A percentile compares a stretch with the other conserved stretches of the same genome.
These are phyloP conservation scores for Polymyxa betae DNA, from an alignment of 208 protist genomes.

Conservation along the genomic window DNA sequence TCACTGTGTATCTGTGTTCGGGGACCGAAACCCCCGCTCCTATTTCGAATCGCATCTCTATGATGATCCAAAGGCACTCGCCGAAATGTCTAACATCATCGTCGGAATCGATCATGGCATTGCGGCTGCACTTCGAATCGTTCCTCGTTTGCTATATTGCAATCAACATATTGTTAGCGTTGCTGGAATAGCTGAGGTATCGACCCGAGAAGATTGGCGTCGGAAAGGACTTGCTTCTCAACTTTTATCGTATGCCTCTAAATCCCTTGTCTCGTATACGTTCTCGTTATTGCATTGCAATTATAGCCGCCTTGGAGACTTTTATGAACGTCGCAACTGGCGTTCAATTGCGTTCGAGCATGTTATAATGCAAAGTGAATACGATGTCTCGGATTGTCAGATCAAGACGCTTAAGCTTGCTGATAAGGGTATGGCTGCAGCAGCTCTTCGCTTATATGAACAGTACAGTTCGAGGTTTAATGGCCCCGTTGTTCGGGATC, in stretches of 20 bases:
- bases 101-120: neutral
- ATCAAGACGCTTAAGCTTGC: neutral
- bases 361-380: neutral
- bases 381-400: neutral
- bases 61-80: neutral
- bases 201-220: neutral
- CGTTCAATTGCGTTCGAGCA: neutral
- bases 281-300: neutral
- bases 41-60: slow-evolving; percentile 51
- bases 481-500: neutral
- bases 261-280: neutral
- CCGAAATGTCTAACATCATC: neutral
- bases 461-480: neutral
- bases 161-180: neutral
- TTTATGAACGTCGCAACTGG: neutral
- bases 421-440: neutral
- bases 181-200: neutral
- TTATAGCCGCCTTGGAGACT: neutral
- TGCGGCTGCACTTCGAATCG: neutral
- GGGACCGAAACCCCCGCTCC: neutral
- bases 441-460: neutral
- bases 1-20: neutral
- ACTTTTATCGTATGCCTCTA: neutral
- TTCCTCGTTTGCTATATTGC: neutral
- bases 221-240: neutral